Evolutionary conservation across 2,329 filamentous ascomycete species (phyloP).

Genomic region (Cladosporium sp.): DNA sequence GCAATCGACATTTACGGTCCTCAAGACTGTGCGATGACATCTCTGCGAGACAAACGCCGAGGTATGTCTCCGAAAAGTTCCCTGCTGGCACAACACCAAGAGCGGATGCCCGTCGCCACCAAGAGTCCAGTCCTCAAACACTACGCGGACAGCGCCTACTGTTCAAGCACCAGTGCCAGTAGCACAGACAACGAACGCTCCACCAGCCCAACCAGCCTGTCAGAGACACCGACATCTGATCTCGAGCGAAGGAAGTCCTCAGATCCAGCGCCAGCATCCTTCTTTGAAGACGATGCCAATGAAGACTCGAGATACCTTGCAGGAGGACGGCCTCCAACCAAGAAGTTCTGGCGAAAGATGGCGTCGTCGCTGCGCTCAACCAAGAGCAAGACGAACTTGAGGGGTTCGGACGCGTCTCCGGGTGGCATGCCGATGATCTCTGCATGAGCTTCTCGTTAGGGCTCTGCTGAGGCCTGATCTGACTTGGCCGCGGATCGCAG

Average conservation of each 20-base stretch:
- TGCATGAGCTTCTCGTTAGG: background rate
- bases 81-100: background rate
- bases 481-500: background rate
- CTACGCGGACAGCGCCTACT: background rate
- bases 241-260: background rate
- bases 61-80: background rate
- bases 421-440: background rate
- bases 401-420: background rate
- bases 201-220: background rate
- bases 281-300: background rate
- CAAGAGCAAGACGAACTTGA: background rate
- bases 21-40: background rate
- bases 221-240: background rate
- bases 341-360: constrained; percentile 2
- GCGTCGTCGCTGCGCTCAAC: background rate
- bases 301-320: background rate
- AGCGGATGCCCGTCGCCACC: background rate
- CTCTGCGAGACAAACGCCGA: constrained; percentile 1
- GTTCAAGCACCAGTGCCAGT: background rate
- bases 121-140: background rate
- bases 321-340: background rate
- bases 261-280: background rate
- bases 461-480: background rate
- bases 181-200: background rate
- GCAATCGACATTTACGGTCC: background rate